phyloP scores from a whole-genome alignment of 2,329 filamentous ascomycete genomes.

The Calcarisporium arbuscula region DNA sequence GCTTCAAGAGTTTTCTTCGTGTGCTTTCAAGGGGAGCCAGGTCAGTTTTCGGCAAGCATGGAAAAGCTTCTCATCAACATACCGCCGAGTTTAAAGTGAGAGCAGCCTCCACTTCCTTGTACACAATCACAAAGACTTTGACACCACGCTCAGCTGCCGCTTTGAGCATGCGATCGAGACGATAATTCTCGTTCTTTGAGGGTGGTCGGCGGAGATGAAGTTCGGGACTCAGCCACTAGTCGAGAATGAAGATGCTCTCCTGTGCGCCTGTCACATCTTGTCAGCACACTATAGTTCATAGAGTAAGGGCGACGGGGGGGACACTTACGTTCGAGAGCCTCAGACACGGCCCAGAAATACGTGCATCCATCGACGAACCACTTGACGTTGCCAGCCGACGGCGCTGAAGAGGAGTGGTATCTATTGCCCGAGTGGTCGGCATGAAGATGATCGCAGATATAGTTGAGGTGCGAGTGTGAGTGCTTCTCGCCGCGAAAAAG shows the following conservation, averaged over 20 bases:
- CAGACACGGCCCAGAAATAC: slow-evolving; percentile 80
- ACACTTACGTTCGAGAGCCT: slow-evolving; percentile 60
- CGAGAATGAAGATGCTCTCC: slow-evolving; percentile 77
- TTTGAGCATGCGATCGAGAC: slow-evolving; percentile 75
- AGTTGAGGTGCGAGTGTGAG: slow-evolving; percentile 36
- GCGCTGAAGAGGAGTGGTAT: slow-evolving; percentile 65
- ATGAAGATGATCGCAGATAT: slow-evolving; percentile 35
- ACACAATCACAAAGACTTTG: slow-evolving; percentile 78
- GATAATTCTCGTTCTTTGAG: slow-evolving; percentile 73
- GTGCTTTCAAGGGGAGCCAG: slow-evolving; percentile 52
- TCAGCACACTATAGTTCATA: too few relatives aligned
- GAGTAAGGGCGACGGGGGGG: not conserved
- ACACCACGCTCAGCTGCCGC: slow-evolving; percentile 80
- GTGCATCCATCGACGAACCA: slow-evolving; percentile 83
- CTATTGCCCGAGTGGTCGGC: slow-evolving; percentile 43
- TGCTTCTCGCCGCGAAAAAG: slow-evolving; percentile 36
- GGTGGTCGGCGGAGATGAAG: slow-evolving; percentile 81
- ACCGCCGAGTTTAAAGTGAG: slow-evolving; percentile 52
- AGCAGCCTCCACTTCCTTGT: slow-evolving; percentile 83
- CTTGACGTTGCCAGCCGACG: slow-evolving; percentile 68
- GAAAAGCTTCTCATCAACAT: too few relatives aligned
- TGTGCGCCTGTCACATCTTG: slow-evolving; percentile 53
- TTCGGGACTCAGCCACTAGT: slow-evolving; percentile 89
- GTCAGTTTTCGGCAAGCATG: too few relatives aligned
- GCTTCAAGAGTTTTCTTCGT: slow-evolving; percentile 74